A percentile compares a stretch with the other conserved stretches of the same genome.
These are phyloP conservation scores for Starmerella sp. DNA, from an alignment of 805 yeast species.

Conservation along the genomic window DNA sequence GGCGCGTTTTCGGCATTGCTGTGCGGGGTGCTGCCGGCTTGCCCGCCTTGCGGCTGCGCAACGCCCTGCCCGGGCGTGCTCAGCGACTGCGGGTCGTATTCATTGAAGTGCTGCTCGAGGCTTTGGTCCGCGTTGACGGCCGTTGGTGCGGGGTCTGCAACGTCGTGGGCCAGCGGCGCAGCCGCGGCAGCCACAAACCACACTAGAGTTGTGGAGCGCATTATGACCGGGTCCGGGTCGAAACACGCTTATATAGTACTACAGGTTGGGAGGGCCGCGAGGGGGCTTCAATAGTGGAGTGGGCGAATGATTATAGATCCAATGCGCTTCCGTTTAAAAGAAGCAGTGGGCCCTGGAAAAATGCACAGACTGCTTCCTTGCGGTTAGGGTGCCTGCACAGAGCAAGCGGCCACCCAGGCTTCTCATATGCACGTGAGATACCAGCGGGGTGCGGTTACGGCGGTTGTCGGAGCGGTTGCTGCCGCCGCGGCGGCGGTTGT, in stretches of 20 bases:
- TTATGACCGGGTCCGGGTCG: neutral
- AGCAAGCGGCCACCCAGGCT: neutral
- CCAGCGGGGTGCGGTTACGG: neutral
- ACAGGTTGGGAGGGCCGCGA: neutral
- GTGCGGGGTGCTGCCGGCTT: too few species aligned
- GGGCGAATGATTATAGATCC: neutral
- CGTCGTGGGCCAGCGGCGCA: neutral
- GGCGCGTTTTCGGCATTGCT: neutral
- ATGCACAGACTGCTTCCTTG: neutral
- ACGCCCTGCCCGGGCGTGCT: neutral
- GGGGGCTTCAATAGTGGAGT: neutral
- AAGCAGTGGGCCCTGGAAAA: slow-evolving; percentile 1
- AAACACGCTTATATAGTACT: neutral
- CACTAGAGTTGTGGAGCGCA: neutral
- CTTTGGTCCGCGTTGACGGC: neutral
- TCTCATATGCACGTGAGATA: neutral
- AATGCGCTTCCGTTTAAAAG: neutral
- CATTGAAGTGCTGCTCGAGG: too few species aligned
- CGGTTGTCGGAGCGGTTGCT: too few species aligned
- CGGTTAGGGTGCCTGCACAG: slow-evolving; percentile 3
- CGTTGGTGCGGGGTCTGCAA: neutral
- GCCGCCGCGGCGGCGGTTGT: too few species aligned
- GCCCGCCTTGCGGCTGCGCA: too few species aligned
- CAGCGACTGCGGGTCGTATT: neutral
- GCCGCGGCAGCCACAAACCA: neutral